Percentiles rank a stretch among this genome's conserved stretches.
phyloP scores from a whole-genome alignment of 1,284 basidiomycete species.

The Naganishia albida region DNA sequence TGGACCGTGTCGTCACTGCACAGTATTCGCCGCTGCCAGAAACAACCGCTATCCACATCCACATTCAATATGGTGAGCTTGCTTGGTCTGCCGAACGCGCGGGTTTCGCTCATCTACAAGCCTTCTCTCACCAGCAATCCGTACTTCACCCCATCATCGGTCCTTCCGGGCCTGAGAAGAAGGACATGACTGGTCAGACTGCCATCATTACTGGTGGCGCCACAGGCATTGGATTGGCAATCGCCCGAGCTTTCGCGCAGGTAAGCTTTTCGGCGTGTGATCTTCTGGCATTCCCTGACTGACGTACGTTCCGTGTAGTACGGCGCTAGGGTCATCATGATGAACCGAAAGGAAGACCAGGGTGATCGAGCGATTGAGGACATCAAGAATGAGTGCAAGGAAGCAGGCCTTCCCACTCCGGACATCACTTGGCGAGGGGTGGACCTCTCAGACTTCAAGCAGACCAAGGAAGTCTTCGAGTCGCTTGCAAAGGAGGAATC shows the following conservation, averaged over 20 bases:
- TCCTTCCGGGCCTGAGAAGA: conserved; percentile 41
- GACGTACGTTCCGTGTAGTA: conserved; percentile 30
- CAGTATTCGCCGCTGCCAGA: too few species aligned
- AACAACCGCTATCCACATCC: too few species aligned
- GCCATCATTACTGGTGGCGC: conserved; percentile 57
- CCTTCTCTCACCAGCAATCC: conserved; percentile 38
- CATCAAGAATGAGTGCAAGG: conserved; percentile 47
- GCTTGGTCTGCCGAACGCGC: too few species aligned
- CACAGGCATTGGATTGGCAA: conserved; percentile 55
- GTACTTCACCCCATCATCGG: conserved; percentile 45
- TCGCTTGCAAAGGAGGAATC: conserved; percentile 49
- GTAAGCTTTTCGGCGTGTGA: conserved; percentile 30
- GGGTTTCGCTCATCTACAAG: too few species aligned
- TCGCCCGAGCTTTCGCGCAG: conserved; percentile 53
- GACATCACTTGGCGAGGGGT: conserved; percentile 55
- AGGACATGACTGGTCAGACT: conserved; percentile 50
- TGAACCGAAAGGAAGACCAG: conserved; percentile 55
- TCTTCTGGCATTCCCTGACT: background rate
- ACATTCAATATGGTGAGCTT: background rate
- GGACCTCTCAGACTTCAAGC: conserved; percentile 54
- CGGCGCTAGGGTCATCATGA: conserved; percentile 55
- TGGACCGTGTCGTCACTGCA: too few species aligned
- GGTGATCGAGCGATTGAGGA: conserved; percentile 54
- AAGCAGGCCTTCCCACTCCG: conserved; percentile 39
- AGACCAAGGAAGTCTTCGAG: conserved; percentile 55